Evolutionary conservation across 257 asterid genomes (phyloP).

Genomic region (Knoxia roxburghii): DNA sequence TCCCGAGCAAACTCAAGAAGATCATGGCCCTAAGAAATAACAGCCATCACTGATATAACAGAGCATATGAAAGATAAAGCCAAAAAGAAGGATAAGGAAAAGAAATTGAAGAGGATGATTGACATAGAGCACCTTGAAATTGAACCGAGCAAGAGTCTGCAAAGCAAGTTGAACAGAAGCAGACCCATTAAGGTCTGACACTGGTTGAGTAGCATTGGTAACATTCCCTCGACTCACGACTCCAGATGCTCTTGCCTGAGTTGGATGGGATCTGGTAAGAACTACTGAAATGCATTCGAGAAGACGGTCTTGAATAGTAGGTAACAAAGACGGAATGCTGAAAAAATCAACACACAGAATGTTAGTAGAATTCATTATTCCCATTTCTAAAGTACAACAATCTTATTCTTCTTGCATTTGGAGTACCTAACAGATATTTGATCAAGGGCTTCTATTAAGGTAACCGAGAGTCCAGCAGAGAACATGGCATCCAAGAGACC

Average conservation of each 20-base stretch:
- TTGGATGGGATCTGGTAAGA: constrained; percentile 71
- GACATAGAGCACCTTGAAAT: constrained; percentile 57
- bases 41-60: constrained; percentile 13
- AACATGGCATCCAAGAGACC: constrained; percentile 96
- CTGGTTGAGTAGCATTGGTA: constrained; percentile 54
- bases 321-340: constrained; percentile 93
- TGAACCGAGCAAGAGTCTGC: constrained; percentile 85
- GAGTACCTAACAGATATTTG: constrained; percentile 69
- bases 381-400: constrained; percentile 26
- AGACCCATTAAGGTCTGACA: constrained; percentile 76
- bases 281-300: constrained; percentile 86
- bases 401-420: constrained; percentile 2
- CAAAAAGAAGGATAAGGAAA: constrained; percentile 10
- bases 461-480: constrained; percentile 75
- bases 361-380: constrained; percentile 23
- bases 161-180: constrained; percentile 90
- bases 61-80: constrained; percentile 5
- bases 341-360: constrained; percentile 18
- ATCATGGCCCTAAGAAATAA: constrained; percentile 73
- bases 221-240: constrained; percentile 54
- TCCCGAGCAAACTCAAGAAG: constrained; percentile 95
- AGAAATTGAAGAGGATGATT: neutral
- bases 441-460: constrained; percentile 85
- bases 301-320: constrained; percentile 77
- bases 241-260: constrained; percentile 58